Base-by-base conservation (phyloP, 2,329 filamentous ascomycete species). In the Epichloe uncinata region DNA sequence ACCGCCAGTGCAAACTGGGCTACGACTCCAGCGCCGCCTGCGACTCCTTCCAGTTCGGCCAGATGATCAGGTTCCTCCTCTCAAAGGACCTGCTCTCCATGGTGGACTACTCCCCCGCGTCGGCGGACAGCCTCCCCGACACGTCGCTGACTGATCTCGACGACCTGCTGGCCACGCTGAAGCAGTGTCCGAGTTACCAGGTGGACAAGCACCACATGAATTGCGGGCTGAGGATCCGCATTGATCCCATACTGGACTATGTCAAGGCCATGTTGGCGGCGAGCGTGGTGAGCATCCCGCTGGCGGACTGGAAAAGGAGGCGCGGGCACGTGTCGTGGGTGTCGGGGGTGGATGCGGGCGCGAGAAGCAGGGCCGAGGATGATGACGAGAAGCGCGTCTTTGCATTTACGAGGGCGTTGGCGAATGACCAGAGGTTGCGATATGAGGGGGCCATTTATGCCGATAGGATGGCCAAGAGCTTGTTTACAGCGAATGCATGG, bases 1-100 rank as follows among this genome's bases (percentile, higher is more conserved):
- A 67, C 34, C 66, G 70, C 7, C 85, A 88, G 61, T 89, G 85
- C 64, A 80, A 79, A 57, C 73, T 87, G 0, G 84, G 85, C 48
- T 89, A 89, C 63, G 84, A 87, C 59, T 81, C 79, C 2, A 85
- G 80, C 53, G 66, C 75, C 2, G 79, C 84, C 41, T 89, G 85
- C 63, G 85, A 90, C 66, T 82, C 80, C 2, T 90, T 84, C 59
- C 85, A 90, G 64, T 75, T 90, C 1, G 85, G 85, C 20, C 84
- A 89, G 65, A 86, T 86, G 73, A 66, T 87, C 54, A 81, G 80
- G 56, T 89, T 89, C 64, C 75, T 89, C 36, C 67, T 72, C 13
- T 73, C 74, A 55, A 79, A 79, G 55, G 73, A 75, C 30, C 75
- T 86, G 0, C 59, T 87, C 4, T 76, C 73, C 37, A 65, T 87